These are phyloP conservation scores for Pichia kluyveri DNA, from an alignment of 805 yeast genomes.

Conservation along the genomic window DNA sequence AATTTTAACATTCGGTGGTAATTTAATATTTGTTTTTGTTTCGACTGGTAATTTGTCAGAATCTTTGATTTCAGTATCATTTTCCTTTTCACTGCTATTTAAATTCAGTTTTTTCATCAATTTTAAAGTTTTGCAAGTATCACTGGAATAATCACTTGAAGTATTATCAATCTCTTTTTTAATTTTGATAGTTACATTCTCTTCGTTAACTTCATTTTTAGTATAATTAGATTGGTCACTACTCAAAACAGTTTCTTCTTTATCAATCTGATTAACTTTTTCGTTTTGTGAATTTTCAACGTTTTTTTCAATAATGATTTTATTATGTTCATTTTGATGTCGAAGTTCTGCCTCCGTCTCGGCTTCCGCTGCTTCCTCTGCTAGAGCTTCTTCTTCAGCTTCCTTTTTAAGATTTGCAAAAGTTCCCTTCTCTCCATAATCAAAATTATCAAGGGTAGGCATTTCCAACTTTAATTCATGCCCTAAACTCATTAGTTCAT, in stretches of 20 bases:
- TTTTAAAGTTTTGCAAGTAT: too few relatives aligned
- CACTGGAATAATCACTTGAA: too few relatives aligned
- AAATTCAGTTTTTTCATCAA: too few relatives aligned
- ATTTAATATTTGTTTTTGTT: constrained; percentile 1
- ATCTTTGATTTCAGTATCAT: not conserved
- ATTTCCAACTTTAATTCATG: constrained; percentile 25
- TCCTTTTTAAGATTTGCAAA: constrained; percentile 3
- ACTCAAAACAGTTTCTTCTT: too few relatives aligned
- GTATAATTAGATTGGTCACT: not conserved
- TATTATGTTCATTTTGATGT: too few relatives aligned
- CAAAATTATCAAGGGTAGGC: constrained; percentile 20
- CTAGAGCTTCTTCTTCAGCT: not conserved
- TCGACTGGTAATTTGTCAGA: not conserved
- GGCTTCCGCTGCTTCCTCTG: too few relatives aligned
- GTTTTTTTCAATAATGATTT: not conserved
- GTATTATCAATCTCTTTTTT: too few relatives aligned
- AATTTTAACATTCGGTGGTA: constrained; percentile 17
- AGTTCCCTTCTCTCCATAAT: constrained; percentile 1
- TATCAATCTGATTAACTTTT: too few relatives aligned
- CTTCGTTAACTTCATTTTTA: not conserved
- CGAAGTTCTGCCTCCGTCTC: too few relatives aligned
- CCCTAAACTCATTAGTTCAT: constrained; percentile 32
- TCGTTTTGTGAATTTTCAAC: too few relatives aligned
- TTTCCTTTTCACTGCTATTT: not conserved
- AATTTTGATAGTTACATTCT: not conserved